A percentile compares a stretch with the other conserved stretches of the same genome.
Conservation (phyloP, 805 yeast genomes). For the Ogataea paraovalis region DNA sequence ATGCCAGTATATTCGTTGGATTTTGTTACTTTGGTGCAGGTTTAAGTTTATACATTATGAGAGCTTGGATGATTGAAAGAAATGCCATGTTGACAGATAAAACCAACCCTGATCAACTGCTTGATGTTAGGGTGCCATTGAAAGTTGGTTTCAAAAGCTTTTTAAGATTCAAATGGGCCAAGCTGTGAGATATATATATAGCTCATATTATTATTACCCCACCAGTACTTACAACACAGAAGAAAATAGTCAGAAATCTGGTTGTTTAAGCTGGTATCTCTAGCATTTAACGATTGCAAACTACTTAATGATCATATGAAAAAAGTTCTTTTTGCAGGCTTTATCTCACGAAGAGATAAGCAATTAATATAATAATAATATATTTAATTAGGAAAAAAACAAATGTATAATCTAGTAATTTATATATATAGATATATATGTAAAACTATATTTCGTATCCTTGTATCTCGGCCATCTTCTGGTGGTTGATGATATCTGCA, state of each 20-base stretch:
- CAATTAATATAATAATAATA: too few relatives aligned
- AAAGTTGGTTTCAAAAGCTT: slow-evolving; percentile 4
- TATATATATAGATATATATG: neutral
- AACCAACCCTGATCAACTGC: slow-evolving; percentile 21
- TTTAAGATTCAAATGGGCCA: slow-evolving; percentile 8
- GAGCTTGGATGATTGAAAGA: slow-evolving; percentile 56
- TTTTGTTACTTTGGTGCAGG: slow-evolving; percentile 47
- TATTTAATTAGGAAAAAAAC: too few relatives aligned
- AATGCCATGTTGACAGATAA: slow-evolving; percentile 27
- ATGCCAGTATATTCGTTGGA: slow-evolving; percentile 60
- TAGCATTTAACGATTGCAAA: too few relatives aligned
- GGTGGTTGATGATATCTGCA: slow-evolving; percentile 68
- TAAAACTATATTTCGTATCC: slow-evolving; percentile 50
- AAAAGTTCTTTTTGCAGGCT: too few relatives aligned
- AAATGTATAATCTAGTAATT: too few relatives aligned
- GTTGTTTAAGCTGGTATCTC: too few relatives aligned
- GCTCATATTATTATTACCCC: too few relatives aligned
- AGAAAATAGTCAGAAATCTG: neutral
- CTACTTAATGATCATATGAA: too few relatives aligned
- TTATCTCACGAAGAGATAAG: too few relatives aligned
- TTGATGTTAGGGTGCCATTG: slow-evolving; percentile 13
- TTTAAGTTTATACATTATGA: slow-evolving; percentile 36
- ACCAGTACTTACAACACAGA: too few relatives aligned
- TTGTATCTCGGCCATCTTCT: slow-evolving; percentile 66
- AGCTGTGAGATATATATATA: too few relatives aligned